A percentile compares a stretch with the other conserved stretches of the same genome.
Conservation (phyloP, 2,329 filamentous ascomycete genomes). For the Fusarium sp. region DNA sequence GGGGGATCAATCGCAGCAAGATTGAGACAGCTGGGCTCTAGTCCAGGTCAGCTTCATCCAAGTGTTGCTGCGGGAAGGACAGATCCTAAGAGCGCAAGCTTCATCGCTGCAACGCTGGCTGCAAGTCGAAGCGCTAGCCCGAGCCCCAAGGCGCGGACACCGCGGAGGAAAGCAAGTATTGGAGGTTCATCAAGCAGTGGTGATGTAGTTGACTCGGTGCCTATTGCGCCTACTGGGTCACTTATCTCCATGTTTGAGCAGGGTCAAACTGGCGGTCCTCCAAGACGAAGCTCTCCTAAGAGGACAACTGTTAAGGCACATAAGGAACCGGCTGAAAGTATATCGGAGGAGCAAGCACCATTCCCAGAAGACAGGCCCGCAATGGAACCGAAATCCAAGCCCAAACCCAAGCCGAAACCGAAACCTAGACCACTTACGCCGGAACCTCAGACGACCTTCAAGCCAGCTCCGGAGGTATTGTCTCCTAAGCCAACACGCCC, state of each 20-base stretch:
- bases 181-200: constrained; percentile 49
- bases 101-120: constrained; percentile 70
- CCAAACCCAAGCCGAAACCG: constrained; percentile 43
- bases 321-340: constrained; percentile 25
- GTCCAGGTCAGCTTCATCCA: constrained; percentile 40
- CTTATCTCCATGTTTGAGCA: constrained; percentile 80
- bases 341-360: constrained; percentile 27
- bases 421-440: constrained; percentile 46
- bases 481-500: constrained; percentile 55
- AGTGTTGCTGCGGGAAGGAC: constrained; percentile 32
- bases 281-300: constrained; percentile 53
- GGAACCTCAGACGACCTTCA: constrained; percentile 36
- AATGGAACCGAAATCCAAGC: constrained; percentile 50
- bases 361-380: constrained; percentile 10
- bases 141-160: constrained; percentile 48
- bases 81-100: constrained; percentile 69
- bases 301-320: constrained; percentile 35
- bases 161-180: constrained; percentile 52
- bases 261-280: constrained; percentile 54
- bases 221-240: constrained; percentile 74
- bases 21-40: constrained; percentile 48
- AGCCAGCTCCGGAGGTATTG: constrained; percentile 48
- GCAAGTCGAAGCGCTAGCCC: constrained; percentile 66
- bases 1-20: constrained; percentile 43
- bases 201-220: constrained; percentile 63